Conservation (phyloP, 257 asterid species). For the Lithospermum erythrorhizon region DNA sequence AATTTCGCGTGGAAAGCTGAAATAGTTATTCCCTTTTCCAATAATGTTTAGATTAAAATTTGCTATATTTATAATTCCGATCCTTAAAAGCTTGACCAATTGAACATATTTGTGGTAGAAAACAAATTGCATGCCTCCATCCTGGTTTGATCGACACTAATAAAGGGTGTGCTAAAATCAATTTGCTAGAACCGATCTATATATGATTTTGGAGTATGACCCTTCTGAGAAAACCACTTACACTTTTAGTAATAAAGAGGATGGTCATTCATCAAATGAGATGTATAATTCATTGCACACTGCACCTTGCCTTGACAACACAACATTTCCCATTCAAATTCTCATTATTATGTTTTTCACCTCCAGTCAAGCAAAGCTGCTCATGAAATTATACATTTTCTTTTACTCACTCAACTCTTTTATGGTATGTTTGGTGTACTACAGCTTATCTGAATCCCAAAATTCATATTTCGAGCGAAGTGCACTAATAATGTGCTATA, state of each 20-base stretch:
- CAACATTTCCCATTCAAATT: constrained; percentile 15
- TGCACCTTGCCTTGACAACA: constrained; percentile 3
- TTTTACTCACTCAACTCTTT: constrained; percentile 2
- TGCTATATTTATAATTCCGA: no score
- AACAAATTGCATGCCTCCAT: neutral
- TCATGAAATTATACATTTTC: constrained; percentile 16
- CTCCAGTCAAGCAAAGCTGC: constrained; percentile 44
- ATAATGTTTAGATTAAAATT: no score
- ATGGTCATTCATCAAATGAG: neutral
- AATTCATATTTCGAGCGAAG: no score
- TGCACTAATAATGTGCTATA: neutral
- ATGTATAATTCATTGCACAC: no score
- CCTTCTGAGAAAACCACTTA: neutral
- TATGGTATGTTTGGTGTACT: neutral
- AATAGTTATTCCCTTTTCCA: no score
- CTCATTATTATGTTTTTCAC: constrained; percentile 26
- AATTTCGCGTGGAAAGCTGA: no score
- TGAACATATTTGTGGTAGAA: no score
- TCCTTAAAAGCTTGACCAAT: no score
- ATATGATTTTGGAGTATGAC: neutral
- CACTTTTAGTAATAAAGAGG: neutral
- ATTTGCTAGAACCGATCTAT: neutral
- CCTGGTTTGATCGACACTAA: neutral
- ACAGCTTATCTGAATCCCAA: no score
- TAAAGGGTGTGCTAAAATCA: neutral